Evolutionary conservation across 768 basidiomycete genomes (phyloP), one percentile per base, ranked within the genome.

Genomic region (Boletus reticuloceps): DNA sequence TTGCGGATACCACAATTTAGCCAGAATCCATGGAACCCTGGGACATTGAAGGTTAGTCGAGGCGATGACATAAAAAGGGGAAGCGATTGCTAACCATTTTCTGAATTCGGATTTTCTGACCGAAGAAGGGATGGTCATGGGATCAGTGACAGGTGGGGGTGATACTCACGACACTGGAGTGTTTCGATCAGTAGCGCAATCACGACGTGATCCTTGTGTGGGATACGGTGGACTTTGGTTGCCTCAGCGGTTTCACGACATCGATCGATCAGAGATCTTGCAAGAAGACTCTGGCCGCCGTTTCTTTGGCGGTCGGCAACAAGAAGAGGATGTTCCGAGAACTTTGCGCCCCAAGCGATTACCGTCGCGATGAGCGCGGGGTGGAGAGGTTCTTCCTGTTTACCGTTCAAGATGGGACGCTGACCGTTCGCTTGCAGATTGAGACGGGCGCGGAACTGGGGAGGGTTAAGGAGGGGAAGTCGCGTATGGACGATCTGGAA

Each of bases 401-500:
- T 71, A 34, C 11, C 59, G 36, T 27, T 46, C 4, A 65, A 46
- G 42, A 59, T 48, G 10, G 60, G 56, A 10, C 69, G 69, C 25
- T 69, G 70, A 16, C 58, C 47, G 9, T 51, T 62, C 0, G 68
- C 57, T 19, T 69, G 71, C 4, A 83, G 64, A 58, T 81, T 79
- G 53, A 94, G 79, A 17, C 87, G 85, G 41, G 78, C 79, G 54
- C 91, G 88, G 70, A 95, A 92, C 62, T 86, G 83, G 25, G 81
- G 75, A 54, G 91, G 91, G 74, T 93, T 90, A 69, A 95, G 83
- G 48, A 94, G 82, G 47, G 94, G 93, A 54, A 91, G 78, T 52
- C 94, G 86, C 25, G 89, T 88, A 71, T 95, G 93, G 39, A 91
- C 89, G 56, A 91, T 90, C 71, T 95, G 91, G 69, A 96, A 95